phyloP scores from a whole-genome alignment of 768 basidiomycete genomes.

The Tulasnella sp. region DNA sequence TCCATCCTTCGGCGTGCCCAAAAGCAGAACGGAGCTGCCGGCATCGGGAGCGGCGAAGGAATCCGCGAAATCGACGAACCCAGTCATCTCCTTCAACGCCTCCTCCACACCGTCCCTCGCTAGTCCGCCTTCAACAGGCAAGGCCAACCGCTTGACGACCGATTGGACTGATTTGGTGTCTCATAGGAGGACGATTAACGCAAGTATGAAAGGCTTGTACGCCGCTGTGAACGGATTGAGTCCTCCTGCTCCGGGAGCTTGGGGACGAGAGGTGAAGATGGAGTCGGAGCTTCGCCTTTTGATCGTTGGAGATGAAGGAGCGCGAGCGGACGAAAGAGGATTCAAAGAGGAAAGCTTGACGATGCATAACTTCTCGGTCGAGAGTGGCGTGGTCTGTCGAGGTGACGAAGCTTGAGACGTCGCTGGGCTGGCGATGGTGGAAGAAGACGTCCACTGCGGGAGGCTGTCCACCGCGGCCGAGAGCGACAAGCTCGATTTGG shows the following conservation, averaged over 20 bases:
- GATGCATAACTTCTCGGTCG: slow-evolving; percentile 37
- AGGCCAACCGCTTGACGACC: slow-evolving; percentile 56
- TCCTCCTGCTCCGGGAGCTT: background rate
- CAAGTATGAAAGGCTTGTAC: slow-evolving; percentile 42
- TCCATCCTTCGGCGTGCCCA: background rate
- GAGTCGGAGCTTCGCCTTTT: slow-evolving; percentile 25
- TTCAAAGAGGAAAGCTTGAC: slow-evolving; percentile 17
- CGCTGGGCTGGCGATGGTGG: background rate
- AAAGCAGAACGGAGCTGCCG: slow-evolving; percentile 34
- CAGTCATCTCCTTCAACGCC: slow-evolving; percentile 61
- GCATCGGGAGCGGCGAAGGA: slow-evolving; percentile 30
- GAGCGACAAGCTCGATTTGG: slow-evolving; percentile 24
- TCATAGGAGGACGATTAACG: slow-evolving; percentile 53
- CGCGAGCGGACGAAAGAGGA: background rate
- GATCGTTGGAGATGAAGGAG: slow-evolving; percentile 29
- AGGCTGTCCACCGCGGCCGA: background rate
- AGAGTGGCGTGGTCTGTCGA: slow-evolving; percentile 22
- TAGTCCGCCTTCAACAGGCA: slow-evolving; percentile 49
- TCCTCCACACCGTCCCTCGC: slow-evolving; percentile 79
- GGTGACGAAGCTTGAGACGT: slow-evolving; percentile 3
- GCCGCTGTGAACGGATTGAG: background rate
- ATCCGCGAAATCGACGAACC: slow-evolving; percentile 56
- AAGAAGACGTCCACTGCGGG: background rate
- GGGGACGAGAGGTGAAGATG: background rate
- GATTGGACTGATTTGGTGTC: slow-evolving; percentile 62